These are phyloP conservation scores for Bonnemaisonia californica DNA, from an alignment of 31 red algal species.

Conservation along the genomic window DNA sequence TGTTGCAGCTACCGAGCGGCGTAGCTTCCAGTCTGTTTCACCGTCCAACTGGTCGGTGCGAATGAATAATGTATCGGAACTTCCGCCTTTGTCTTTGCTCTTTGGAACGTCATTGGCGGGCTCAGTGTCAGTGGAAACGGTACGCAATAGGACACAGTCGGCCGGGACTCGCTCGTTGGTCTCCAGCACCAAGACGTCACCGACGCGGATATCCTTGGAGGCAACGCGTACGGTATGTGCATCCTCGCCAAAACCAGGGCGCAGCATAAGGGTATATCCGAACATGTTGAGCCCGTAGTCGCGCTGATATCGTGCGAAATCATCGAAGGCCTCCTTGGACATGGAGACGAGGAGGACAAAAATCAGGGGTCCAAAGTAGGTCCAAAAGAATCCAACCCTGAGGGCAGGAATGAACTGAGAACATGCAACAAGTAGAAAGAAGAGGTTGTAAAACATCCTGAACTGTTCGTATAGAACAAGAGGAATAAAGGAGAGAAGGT, in stretches of 20 bases:
- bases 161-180: conserved; percentile 95
- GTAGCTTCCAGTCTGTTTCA: conserved; percentile 98
- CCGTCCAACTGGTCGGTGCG: conserved; percentile 97
- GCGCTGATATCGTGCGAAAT: conserved; percentile 75
- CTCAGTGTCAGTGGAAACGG: conserved; percentile 34
- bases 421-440: conserved; percentile 87
- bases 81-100: conserved; percentile 29
- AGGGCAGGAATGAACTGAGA: conserved; percentile 91
- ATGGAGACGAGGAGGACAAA: conserved; percentile 88
- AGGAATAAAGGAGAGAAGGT: conserved; percentile 75
- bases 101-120: neutral
- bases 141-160: conserved; percentile 87
- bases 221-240: conserved; percentile 28
- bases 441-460: conserved; percentile 97
- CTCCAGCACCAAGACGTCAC: conserved; percentile 81
- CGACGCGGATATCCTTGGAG: conserved; percentile 88
- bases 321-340: conserved; percentile 89
- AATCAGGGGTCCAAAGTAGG: conserved; percentile 92
- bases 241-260: neutral
- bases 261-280: conserved; percentile 68
- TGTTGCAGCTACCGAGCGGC: conserved; percentile 79
- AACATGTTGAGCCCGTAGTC: conserved; percentile 81
- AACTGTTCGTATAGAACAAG: conserved; percentile 91
- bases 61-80: conserved; percentile 84
- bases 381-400: conserved; percentile 90